Evolutionary conservation across 208 protist genomes (phyloP).

Genomic region (Acanthamoeba healyi): DNA sequence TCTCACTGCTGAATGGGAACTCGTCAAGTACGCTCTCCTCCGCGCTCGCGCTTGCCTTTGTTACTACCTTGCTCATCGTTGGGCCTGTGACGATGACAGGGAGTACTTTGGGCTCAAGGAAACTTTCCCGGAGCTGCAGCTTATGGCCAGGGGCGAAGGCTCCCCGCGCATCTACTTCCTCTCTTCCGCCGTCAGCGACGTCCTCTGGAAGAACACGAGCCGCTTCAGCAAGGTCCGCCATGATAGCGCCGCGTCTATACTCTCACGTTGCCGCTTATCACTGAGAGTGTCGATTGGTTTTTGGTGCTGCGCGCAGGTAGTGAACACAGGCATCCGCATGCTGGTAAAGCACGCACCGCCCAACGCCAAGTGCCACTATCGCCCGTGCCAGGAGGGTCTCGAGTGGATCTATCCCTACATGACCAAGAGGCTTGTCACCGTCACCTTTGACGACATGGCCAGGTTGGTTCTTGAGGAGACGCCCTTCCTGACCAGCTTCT

Average conservation of each 20-base stretch:
- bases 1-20: background rate
- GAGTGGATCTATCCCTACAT: background rate
- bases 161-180: conserved; percentile 25
- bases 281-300: no score
- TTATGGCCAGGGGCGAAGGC: background rate
- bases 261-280: no score
- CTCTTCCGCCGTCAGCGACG: background rate
- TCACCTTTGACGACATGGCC: background rate
- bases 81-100: background rate
- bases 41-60: background rate
- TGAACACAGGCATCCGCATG: conserved; percentile 6
- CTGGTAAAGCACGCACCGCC: background rate
- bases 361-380: conserved; percentile 13
- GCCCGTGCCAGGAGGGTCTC: conserved; percentile 9
- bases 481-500: background rate
- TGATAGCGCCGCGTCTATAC: no score
- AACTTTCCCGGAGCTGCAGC: background rate
- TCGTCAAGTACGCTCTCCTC: background rate
- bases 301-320: background rate
- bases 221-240: background rate
- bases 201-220: background rate
- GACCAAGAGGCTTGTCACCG: background rate
- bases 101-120: conserved; percentile 39
- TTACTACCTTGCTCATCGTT: background rate
- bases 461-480: background rate